phyloP scores from a whole-genome alignment of 2,329 filamentous ascomycete species.

The Elsinoe ampelina region DNA sequence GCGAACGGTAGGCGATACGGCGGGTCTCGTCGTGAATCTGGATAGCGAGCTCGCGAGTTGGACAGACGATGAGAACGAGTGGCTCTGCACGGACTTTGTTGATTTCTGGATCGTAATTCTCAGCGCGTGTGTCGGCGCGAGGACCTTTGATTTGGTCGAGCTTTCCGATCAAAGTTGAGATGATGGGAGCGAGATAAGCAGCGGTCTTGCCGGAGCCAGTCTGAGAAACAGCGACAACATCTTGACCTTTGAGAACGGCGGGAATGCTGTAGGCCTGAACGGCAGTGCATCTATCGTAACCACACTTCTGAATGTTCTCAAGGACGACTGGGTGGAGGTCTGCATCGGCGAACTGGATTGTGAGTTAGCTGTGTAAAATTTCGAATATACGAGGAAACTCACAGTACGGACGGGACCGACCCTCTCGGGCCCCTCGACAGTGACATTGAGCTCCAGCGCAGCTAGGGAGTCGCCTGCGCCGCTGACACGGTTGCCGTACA shows the following conservation, averaged over 20 bases:
- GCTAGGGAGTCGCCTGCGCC: constrained; percentile 55
- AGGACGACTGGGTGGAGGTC: constrained; percentile 78
- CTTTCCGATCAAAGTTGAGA: constrained; percentile 93
- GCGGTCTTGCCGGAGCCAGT: constrained; percentile 96
- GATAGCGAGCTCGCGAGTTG: constrained; percentile 80
- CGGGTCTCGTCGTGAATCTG: constrained; percentile 95
- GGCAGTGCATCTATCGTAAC: constrained; percentile 66
- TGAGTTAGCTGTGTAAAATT: constrained; percentile 15
- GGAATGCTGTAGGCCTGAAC: constrained; percentile 83
- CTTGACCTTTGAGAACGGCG: constrained; percentile 63
- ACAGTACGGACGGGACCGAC: constrained; percentile 43
- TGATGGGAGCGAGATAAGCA: constrained; percentile 78
- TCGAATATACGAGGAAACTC: constrained; percentile 24
- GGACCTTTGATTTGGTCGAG: constrained; percentile 75
- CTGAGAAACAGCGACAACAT: constrained; percentile 83
- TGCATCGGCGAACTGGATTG: constrained; percentile 59
- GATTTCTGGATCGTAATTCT: constrained; percentile 42
- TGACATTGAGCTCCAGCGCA: constrained; percentile 46
- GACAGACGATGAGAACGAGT: constrained; percentile 73
- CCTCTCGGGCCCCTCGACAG: constrained; percentile 39
- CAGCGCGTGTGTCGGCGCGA: constrained; percentile 49
- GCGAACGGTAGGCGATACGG: constrained; percentile 86
- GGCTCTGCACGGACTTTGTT: constrained; percentile 67
- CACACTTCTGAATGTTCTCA: constrained; percentile 63
- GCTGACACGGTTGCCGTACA: constrained; percentile 54